A percentile compares a stretch with the other conserved stretches of the same genome.
Conservation (phyloP, 1,284 basidiomycete species). For the Pyrrhoderma noxium region DNA sequence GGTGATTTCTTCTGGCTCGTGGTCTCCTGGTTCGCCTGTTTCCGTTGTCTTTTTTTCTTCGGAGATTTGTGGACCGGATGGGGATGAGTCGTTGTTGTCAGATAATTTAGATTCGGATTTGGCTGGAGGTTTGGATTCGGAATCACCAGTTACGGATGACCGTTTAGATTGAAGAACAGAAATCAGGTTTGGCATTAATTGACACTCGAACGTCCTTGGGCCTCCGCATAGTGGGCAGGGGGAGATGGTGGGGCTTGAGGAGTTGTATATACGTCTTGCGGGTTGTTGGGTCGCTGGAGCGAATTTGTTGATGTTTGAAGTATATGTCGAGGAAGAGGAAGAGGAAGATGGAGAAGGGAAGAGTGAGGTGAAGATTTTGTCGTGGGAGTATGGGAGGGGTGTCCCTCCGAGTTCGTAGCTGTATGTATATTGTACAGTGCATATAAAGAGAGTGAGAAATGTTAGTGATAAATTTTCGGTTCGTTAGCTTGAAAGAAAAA, state of each 20-base stretch:
- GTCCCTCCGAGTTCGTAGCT: constrained; percentile 73
- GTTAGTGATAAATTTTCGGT: background rate
- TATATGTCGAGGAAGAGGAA: constrained; percentile 25
- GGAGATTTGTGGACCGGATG: too few species aligned
- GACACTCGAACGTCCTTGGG: constrained; percentile 70
- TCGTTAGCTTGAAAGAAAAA: background rate
- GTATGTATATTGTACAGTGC: too few species aligned
- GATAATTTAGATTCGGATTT: too few species aligned
- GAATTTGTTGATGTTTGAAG: constrained; percentile 41
- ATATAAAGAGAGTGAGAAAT: background rate
- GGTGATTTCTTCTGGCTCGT: constrained; percentile 13
- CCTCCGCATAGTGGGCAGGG: constrained; percentile 54
- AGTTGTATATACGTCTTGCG: constrained; percentile 43
- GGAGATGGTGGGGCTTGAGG: constrained; percentile 30
- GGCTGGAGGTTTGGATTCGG: too few species aligned
- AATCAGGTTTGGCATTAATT: constrained; percentile 50
- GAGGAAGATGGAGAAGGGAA: constrained; percentile 51
- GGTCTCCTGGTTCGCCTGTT: constrained; percentile 24
- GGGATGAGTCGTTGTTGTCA: too few species aligned
- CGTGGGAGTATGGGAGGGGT: constrained; percentile 69
- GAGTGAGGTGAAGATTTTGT: constrained; percentile 57
- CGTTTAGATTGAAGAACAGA: constrained; percentile 2
- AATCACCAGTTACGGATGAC: too few species aligned
- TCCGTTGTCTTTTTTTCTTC: too few species aligned
- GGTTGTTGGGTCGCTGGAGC: constrained; percentile 42